These are phyloP conservation scores for Gamsiella multidivaricata DNA, from an alignment of 192 early-diverging fungal species.

Conservation along the genomic window DNA sequence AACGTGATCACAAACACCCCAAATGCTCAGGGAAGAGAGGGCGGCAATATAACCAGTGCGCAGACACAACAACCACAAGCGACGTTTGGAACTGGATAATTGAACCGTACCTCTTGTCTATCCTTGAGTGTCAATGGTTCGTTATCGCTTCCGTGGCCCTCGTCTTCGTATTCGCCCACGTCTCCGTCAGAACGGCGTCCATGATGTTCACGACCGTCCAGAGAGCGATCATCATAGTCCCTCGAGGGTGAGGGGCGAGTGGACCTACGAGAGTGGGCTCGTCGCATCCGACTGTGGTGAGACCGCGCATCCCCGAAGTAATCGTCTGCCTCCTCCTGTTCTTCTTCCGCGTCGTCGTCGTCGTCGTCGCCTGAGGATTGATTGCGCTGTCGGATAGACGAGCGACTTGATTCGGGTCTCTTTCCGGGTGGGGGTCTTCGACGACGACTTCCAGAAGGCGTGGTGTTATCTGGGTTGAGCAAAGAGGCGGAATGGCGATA, in stretches of 20 bases:
- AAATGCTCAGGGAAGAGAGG: no score
- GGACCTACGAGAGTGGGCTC: constrained; percentile 22
- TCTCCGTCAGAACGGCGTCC: constrained; percentile 12
- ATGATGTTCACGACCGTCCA: constrained; percentile 23
- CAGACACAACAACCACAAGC: neutral
- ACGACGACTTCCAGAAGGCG: constrained; percentile 39
- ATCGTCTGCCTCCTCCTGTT: constrained; percentile 22
- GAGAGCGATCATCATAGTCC: constrained; percentile 24
- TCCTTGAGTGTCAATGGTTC: constrained; percentile 50
- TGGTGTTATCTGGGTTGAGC: constrained; percentile 6
- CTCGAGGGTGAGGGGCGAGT: constrained; percentile 3
- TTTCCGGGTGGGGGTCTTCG: constrained; percentile 14
- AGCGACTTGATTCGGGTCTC: constrained; percentile 31
- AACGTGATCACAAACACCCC: no score
- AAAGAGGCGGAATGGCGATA: constrained; percentile 24
- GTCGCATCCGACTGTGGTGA: constrained; percentile 27
- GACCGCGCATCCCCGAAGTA: constrained; percentile 26
- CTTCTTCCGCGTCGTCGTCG: constrained; percentile 14
- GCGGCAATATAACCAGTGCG: no score
- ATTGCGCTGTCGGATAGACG: constrained; percentile 40
- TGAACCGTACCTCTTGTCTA: constrained; percentile 42
- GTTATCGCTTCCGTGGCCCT: constrained; percentile 24
- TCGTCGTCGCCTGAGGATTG: constrained; percentile 31
- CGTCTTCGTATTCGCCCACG: constrained; percentile 16
- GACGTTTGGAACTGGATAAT: neutral